Percentiles rank a stretch among this genome's conserved stretches.
Conservation (phyloP, 176 grass and related monocot species). For the Juncus inflexus region DNA sequence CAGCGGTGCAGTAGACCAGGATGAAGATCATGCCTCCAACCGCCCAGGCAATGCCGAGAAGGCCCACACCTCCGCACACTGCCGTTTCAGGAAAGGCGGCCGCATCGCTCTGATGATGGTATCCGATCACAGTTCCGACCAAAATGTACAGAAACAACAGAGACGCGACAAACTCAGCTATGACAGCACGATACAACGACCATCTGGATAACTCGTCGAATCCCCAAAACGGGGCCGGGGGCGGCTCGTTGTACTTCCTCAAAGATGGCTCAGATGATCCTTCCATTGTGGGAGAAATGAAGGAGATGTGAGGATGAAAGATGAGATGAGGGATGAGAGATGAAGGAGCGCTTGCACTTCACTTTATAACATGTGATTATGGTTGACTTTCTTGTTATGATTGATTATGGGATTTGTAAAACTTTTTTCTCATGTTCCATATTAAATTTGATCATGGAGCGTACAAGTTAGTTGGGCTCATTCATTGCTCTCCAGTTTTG, state of each 20-base stretch:
- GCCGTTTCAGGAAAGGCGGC: background rate
- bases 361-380: too few species aligned
- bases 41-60: constrained; percentile 45
- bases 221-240: constrained; percentile 23
- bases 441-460: too few species aligned
- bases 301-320: background rate
- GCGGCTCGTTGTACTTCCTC: constrained; percentile 1
- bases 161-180: constrained; percentile 47
- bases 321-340: background rate
- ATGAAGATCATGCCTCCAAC: constrained; percentile 41
- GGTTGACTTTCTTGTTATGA: too few species aligned
- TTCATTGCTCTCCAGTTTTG: too few species aligned
- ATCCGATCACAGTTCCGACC: constrained; percentile 34
- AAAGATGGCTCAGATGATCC: background rate
- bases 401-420: too few species aligned
- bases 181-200: constrained; percentile 42
- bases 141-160: constrained; percentile 48
- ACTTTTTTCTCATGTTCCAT: too few species aligned
- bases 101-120: constrained; percentile 30
- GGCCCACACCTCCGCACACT: constrained; percentile 33
- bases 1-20: constrained; percentile 39
- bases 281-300: constrained; percentile 8
- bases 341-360: too few species aligned
- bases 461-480: too few species aligned
- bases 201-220: constrained; percentile 31